phyloP scores from a whole-genome alignment of 352 stramenopile species.

The Pythium pyrilobum region DNA sequence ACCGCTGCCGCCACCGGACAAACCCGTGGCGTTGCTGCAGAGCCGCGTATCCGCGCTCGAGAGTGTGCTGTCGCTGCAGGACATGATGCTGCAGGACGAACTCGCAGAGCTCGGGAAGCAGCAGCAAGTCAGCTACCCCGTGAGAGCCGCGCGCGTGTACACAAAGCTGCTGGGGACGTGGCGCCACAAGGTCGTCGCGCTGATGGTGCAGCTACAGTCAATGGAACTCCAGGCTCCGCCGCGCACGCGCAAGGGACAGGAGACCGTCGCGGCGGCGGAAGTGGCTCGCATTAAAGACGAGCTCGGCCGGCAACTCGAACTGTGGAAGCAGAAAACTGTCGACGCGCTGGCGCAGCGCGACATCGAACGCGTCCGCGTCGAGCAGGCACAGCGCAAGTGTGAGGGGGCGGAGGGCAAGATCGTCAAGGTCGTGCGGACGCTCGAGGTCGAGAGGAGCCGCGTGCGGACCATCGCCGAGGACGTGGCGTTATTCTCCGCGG shows the following conservation, averaged over 20 bases:
- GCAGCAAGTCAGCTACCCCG: background rate
- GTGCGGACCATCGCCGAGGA: slow-evolving; percentile 35
- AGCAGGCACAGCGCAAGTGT: slow-evolving; percentile 24
- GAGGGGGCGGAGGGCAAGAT: slow-evolving; percentile 33
- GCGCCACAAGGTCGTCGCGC: slow-evolving; percentile 48
- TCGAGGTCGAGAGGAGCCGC: slow-evolving; percentile 42
- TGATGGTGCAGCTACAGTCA: slow-evolving; percentile 53
- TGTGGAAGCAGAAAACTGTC: slow-evolving; percentile 45
- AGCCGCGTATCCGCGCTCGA: slow-evolving; percentile 50
- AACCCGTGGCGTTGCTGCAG: slow-evolving; percentile 27
- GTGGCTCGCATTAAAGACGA: background rate
- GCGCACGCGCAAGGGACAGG: background rate
- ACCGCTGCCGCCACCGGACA: background rate
- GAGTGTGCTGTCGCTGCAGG: slow-evolving; percentile 51
- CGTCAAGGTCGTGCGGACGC: slow-evolving; percentile 38
- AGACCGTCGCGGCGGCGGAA: background rate
- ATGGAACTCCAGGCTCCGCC: slow-evolving; percentile 21
- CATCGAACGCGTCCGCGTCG: slow-evolving; percentile 31
- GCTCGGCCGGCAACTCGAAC: slow-evolving; percentile 27
- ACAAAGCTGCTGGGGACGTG: slow-evolving; percentile 34
- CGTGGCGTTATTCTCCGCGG: slow-evolving; percentile 39
- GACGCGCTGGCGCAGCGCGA: slow-evolving; percentile 65
- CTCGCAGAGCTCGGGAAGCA: slow-evolving; percentile 26
- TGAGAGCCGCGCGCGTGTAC: slow-evolving; percentile 26
- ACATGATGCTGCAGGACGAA: slow-evolving; percentile 35